Evolutionary conservation across 2,329 filamentous ascomycete species (phyloP), one percentile per base, ranked within the genome.

Genomic region (Cladobotryum mycophilum): DNA sequence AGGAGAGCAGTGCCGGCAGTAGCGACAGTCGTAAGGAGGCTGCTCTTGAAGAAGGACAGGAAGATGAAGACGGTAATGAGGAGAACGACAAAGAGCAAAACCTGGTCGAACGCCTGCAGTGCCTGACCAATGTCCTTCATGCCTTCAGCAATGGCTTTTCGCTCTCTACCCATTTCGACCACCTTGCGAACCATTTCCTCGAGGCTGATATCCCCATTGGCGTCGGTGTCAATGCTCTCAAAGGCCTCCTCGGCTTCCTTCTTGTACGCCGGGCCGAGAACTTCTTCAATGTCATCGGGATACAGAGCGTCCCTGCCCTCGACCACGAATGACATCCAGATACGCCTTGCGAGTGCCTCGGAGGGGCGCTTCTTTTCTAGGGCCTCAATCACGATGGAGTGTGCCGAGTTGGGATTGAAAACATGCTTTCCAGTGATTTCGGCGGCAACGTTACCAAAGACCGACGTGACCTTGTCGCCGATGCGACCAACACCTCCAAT

Each of bases 121-220:
- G 93, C 93, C 69, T 96, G 89, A 60, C 93, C 89, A 58, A 99
- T 93, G 68, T 99, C 93, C 72, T 95, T 90, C 89, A 97, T 95
- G 70, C 90, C 95, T 67, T 87, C 88, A 37, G 83, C 81, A 59
- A 97, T 91, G 3, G 91, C 84, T 71, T 96, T 95, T 63, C 92
- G 82, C 66, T 92, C 88, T 55, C 87, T 85, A 48, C 88, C 87
- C 55, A 93, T 85, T 54, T 95, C 89, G 17, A 87, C 82, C 17
- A 96, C 80, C 58, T 90, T 91, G 63, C 91, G 78, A 51, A 95
- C 80, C 88, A 96, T 96, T 71, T 99, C 93, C 25, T 97, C 91
- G 47, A 97, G 76, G 67, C 86, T 92, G 67, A 99, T 89, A 64
- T 97, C 92, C 41, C 92, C 92, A 62, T 99, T 99, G 55, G 81